Percentiles rank a stretch among this genome's conserved stretches.
Evolutionary conservation across 345 rosid genomes (phyloP).

Genomic region (Gossypium australe): DNA sequence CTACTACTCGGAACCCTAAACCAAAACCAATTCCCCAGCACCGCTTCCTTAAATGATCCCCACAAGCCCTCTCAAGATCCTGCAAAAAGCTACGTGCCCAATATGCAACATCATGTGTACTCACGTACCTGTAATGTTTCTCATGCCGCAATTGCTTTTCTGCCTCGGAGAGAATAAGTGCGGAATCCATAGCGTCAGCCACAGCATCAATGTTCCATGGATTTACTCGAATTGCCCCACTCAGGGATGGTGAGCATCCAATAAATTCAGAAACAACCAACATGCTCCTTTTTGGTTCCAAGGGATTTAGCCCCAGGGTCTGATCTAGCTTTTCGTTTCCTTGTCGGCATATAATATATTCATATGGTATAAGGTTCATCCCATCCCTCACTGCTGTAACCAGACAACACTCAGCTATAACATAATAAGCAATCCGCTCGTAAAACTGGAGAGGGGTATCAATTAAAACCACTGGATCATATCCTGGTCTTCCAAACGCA

Average conservation of each 20-base stretch:
- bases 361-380: slow-evolving; percentile 81
- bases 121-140: slow-evolving; percentile 83
- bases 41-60: slow-evolving; percentile 72
- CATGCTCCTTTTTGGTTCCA: neutral
- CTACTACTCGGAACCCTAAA: slow-evolving; percentile 80
- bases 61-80: slow-evolving; percentile 87
- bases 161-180: slow-evolving; percentile 51
- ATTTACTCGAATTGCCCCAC: slow-evolving; percentile 4
- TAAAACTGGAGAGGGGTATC: slow-evolving; percentile 72
- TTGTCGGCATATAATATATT: neutral
- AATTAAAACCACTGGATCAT: slow-evolving; percentile 66
- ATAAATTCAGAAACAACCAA: slow-evolving; percentile 2
- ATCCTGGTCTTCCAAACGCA: slow-evolving; percentile 71
- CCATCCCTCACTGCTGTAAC: slow-evolving; percentile 69
- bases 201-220: slow-evolving; percentile 6
- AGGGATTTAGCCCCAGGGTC: neutral
- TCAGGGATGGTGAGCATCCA: slow-evolving; percentile 3
- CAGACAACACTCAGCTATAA: neutral
- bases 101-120: slow-evolving; percentile 90
- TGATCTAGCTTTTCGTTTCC: neutral
- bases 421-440: slow-evolving; percentile 38
- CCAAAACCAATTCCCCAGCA: slow-evolving; percentile 98
- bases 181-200: slow-evolving; percentile 22
- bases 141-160: slow-evolving; percentile 92
- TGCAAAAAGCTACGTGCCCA: slow-evolving; percentile 95